A percentile compares a stretch with the other conserved stretches of the same genome.
Evolutionary conservation across 2,329 filamentous ascomycete species (phyloP).

Genomic region (Ceratocystis variospora): DNA sequence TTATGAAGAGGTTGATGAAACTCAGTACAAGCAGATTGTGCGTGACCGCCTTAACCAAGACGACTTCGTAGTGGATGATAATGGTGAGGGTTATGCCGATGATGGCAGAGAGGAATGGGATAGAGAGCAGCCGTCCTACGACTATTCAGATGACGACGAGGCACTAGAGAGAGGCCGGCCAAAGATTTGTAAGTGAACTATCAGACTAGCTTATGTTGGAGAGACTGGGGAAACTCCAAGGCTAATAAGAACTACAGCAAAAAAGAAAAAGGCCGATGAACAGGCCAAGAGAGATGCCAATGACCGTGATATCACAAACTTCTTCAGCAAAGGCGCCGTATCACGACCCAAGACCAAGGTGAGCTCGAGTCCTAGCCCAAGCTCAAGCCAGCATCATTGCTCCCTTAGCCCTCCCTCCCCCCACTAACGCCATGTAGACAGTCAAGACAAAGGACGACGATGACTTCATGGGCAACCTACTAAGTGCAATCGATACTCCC

Average conservation of each 20-base stretch:
- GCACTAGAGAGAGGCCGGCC: conserved; percentile 33
- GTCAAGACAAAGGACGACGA: conserved; percentile 75
- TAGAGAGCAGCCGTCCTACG: conserved; percentile 50
- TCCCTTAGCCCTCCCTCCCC: conserved; percentile 3
- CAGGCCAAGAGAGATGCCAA: conserved; percentile 73
- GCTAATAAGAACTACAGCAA: conserved; percentile 39
- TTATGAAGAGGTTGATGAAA: conserved; percentile 94
- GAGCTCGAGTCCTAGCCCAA: conserved; percentile 20
- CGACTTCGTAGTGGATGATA: conserved; percentile 97
- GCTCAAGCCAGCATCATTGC: not conserved
- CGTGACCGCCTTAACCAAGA: conserved; percentile 78
- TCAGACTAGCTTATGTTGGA: conserved; percentile 1
- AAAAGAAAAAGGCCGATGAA: conserved; percentile 78
- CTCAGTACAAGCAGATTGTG: conserved; percentile 93
- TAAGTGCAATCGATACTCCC: conserved; percentile 80
- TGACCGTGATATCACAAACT: conserved; percentile 85
- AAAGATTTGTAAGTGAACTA: conserved; percentile 31
- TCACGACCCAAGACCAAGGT: conserved; percentile 71
- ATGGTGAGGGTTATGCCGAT: conserved; percentile 91
- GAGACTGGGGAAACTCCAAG: not conserved
- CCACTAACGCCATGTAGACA: conserved; percentile 34
- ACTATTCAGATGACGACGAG: conserved; percentile 60
- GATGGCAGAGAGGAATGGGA: conserved; percentile 94
- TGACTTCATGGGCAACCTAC: conserved; percentile 69
- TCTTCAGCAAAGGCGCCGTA: conserved; percentile 66